Evolutionary conservation across 192 early-diverging fungal genomes (phyloP), one percentile per base, ranked within the genome.

Genomic region (Lunasporangiospora selenospora): DNA sequence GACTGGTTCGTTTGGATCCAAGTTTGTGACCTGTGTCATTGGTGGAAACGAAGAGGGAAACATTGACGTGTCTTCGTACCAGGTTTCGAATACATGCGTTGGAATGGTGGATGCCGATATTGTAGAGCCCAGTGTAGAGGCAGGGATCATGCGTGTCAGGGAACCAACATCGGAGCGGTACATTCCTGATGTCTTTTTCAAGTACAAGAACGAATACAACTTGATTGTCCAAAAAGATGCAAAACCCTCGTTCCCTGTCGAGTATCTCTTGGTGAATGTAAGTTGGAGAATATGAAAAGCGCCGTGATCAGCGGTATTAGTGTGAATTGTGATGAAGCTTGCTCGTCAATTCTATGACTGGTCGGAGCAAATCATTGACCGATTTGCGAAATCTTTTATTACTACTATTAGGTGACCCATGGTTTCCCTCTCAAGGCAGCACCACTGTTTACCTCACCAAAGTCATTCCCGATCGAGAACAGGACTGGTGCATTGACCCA

Each of bases 161-260:
- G 87, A 88, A 53, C 69, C 87, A 18, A 88, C 86, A 6, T 31
- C 73, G 6, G 82, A 89, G 32, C 85, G 91, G 23, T 99, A 99
- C 69, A 91, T 99, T 19, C 97, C 96, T 0, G 97, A 99, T 36
- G 89, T 99, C 18, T 95, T 97, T 65, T 99, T 97, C 83, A 91
- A 90, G 73, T 95, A 93, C 76, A 94, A 88, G 65, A 99, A 99
- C 83, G 86, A 97, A 69, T 99, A 99, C 78, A 88, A 88, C 18
- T 71, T 95, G 11, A 75, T 87, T 33, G 96, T 98, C 6, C 84
- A 94, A 51, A 86, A 94, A 44, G 84, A 89, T 27, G 96, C 97
- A 19, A 95, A 96, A 62, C 96, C 96, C 1, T 91, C 94, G 4
- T 99, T 98, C 65, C 97, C 97, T 0, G 89, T 98, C 1, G 96